Evolutionary conservation across 495 filamentous ascomycete genomes (phyloP).

Genomic region (Evansstolkia leycettana): DNA sequence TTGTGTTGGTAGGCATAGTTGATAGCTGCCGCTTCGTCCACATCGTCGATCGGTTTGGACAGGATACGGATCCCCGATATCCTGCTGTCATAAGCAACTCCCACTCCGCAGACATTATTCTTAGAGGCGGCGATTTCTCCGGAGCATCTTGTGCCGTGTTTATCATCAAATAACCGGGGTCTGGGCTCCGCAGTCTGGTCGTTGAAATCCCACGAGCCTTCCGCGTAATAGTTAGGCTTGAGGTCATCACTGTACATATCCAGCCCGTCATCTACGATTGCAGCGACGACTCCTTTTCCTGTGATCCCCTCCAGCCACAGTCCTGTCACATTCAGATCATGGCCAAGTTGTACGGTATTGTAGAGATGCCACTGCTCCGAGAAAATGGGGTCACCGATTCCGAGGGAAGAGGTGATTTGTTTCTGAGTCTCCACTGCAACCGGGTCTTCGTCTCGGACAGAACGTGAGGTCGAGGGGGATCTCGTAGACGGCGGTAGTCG

Average conservation of each 20-base stretch:
- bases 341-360: conserved; percentile 68
- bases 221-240: conserved; percentile 80
- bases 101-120: conserved; percentile 91
- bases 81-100: conserved; percentile 85
- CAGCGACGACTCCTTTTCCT: conserved; percentile 75
- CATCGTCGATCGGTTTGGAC: conserved; percentile 78
- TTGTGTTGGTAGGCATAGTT: conserved; percentile 86
- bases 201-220: conserved; percentile 93
- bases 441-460: conserved; percentile 19
- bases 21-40: conserved; percentile 83
- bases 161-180: conserved; percentile 68
- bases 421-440: conserved; percentile 43
- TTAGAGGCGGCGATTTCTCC: conserved; percentile 84
- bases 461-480: not conserved
- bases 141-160: conserved; percentile 85
- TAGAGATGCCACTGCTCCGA: conserved; percentile 89
- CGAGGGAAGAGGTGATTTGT: conserved; percentile 48
- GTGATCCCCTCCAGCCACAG: conserved; percentile 90
- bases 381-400: conserved; percentile 84
- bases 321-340: conserved; percentile 90
- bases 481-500: conserved; percentile 28
- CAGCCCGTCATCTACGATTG: conserved; percentile 90
- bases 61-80: conserved; percentile 86
- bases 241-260: conserved; percentile 96
- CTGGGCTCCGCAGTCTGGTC: conserved; percentile 66